Evolutionary conservation across 2,329 filamentous ascomycete species (phyloP).

Genomic region (Cladorrhinum sp.): DNA sequence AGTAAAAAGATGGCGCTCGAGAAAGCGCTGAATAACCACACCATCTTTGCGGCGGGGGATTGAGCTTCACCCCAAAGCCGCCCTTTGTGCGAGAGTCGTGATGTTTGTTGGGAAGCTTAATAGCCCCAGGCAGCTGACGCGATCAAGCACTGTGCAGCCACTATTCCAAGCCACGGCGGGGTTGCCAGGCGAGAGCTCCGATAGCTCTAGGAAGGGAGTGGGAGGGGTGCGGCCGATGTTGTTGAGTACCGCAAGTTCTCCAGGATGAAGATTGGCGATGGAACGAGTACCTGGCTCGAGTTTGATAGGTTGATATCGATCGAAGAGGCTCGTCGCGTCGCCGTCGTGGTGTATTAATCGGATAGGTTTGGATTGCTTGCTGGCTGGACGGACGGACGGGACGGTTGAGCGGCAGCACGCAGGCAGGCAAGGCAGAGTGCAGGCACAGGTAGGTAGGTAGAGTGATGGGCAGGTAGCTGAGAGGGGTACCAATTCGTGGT

Average conservation of each 20-base stretch:
- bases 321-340: not conserved
- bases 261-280: not conserved
- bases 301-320: not conserved
- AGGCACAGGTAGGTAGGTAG: not conserved
- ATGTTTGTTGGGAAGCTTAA: not conserved
- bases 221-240: not conserved
- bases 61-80: conserved; percentile 19
- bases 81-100: not conserved
- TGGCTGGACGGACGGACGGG: not conserved
- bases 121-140: conserved; percentile 10
- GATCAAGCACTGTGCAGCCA: conserved; percentile 15
- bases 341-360: not conserved
- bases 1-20: conserved; percentile 83
- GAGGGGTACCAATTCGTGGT: not conserved
- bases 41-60: conserved; percentile 54
- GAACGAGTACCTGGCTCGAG: not conserved
- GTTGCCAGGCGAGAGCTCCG: conserved; percentile 6
- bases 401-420: not conserved
- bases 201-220: not conserved
- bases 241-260: not conserved
- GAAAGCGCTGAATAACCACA: conserved; percentile 73
- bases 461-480: not conserved
- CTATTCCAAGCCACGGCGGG: conserved; percentile 9
- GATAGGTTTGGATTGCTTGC: not conserved
- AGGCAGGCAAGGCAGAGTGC: not conserved